Base-by-base conservation (phyloP, 2,329 filamentous ascomycete genomes). In the Fusarium fracticaudum region DNA sequence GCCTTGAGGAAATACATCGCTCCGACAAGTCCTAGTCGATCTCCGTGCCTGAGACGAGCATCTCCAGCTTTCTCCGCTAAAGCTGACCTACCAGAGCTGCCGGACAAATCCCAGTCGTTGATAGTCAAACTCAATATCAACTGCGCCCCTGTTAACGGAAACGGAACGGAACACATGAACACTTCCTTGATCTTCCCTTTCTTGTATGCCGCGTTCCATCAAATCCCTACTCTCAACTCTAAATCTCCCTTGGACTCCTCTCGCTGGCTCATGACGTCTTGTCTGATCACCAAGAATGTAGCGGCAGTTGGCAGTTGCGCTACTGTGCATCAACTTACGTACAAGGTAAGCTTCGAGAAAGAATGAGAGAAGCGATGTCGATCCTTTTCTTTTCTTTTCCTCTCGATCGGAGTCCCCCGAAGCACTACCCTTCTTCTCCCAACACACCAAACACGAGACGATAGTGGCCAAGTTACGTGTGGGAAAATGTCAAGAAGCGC, bases 41-140 rank as follows among this genome's bases (percentile, higher is more conserved):
- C 71, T 69, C 57, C 57, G 60, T 74, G 72, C 71, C 71, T 74
- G 71, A 74, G 71, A 74, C 71, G 60, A 68, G 43, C 31, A 74
- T 62, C 71, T 72, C 71, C 71, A 73, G 60, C 47, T 60, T 73
- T 74, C 67, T 74, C 71, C 71, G 57, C 55, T 45, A 12, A 13
- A 48, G 22, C 40, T 38, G 44, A 22, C 67, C 67, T 62, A 72
- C 68, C 51, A 74, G 57, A 45, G 50, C 64, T 40, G 29, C 18
- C 53, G 45, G 68, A 41, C 26, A 43, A 11, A 26, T 68, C 58
- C 50, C 47, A 57, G 45, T 51, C 29, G 54, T 53, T 64, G 43
- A 59, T 41, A 37, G 57, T 51, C 26, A 69, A 74, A 74, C 72
- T 74, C 64, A 72, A 72, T 72, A 74, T 74, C 41, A 44, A 69